phyloP scores from a whole-genome alignment of 805 yeast species.

The Pichia paraexigua region DNA sequence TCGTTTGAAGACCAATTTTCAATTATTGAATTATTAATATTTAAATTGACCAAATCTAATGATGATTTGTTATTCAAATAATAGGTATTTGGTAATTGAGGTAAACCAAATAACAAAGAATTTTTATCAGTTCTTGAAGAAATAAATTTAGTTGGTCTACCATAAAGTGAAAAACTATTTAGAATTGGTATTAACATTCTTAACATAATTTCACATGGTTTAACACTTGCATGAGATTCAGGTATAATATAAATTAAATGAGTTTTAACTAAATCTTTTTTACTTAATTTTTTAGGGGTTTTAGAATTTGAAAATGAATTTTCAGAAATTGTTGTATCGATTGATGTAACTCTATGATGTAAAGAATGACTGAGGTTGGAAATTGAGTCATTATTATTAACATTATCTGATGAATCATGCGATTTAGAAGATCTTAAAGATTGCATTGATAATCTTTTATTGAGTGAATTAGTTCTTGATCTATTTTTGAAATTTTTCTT shows the following conservation, averaged over 20 bases:
- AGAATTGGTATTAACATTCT: constrained; percentile 60
- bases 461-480: constrained; percentile 11
- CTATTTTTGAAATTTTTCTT: constrained; percentile 9
- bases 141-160: constrained; percentile 58
- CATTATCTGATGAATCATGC: constrained; percentile 5
- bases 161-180: constrained; percentile 65
- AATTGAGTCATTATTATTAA: neutral
- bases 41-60: constrained; percentile 25
- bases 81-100: constrained; percentile 62
- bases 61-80: constrained; percentile 36
- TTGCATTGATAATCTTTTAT: constrained; percentile 23
- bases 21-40: constrained; percentile 25
- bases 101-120: constrained; percentile 64
- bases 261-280: constrained; percentile 19
- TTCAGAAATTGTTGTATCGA: constrained; percentile 20
- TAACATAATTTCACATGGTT: constrained; percentile 64
- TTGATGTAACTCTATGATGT: constrained; percentile 22
- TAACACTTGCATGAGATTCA: constrained; percentile 62
- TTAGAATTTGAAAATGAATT: constrained; percentile 20
- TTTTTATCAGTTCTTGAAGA: constrained; percentile 47
- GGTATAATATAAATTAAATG: constrained; percentile 43
- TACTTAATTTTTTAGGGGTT: constrained; percentile 17
- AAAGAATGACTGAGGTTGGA: constrained; percentile 7
- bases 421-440: constrained; percentile 19
- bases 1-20: constrained; percentile 28